These are phyloP conservation scores for Stropharia rugosoannulata DNA, from an alignment of 768 basidiomycete species.

Conservation along the genomic window DNA sequence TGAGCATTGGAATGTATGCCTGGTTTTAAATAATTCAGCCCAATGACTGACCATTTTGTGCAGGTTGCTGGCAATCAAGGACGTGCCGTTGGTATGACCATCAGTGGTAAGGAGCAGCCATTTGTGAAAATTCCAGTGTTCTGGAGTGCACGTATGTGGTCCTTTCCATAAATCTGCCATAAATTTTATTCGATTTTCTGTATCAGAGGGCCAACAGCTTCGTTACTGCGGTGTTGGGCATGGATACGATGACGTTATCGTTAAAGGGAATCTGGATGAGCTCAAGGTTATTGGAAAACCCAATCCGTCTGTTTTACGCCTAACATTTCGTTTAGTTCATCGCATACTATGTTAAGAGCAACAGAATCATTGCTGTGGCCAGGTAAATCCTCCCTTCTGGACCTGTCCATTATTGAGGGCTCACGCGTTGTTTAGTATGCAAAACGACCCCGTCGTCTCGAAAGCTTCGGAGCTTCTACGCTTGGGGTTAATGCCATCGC, in stretches of 20 bases:
- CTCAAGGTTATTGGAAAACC: slow-evolving; percentile 59
- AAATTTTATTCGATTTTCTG: not conserved
- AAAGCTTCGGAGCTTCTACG: slow-evolving; percentile 79
- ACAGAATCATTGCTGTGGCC: slow-evolving; percentile 66
- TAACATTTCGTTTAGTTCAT: slow-evolving; percentile 52
- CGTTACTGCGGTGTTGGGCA: slow-evolving; percentile 79
- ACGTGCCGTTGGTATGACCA: slow-evolving; percentile 76
- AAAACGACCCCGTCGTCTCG: slow-evolving; percentile 76
- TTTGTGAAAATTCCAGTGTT: slow-evolving; percentile 83
- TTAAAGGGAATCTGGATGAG: slow-evolving; percentile 72
- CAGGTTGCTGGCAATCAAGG: slow-evolving; percentile 87
- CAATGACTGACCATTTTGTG: not conserved
- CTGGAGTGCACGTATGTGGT: slow-evolving; percentile 81
- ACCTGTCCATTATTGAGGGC: not conserved
- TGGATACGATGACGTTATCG: slow-evolving; percentile 72
- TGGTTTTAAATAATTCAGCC: not conserved
- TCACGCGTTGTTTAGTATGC: slow-evolving; percentile 52
- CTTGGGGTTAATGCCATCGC: slow-evolving; percentile 77
- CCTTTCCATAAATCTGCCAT: not conserved
- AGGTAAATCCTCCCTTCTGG: slow-evolving; percentile 34
- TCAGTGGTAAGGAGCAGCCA: slow-evolving; percentile 62
- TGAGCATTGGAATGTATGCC: slow-evolving; percentile 87
- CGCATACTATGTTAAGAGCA: slow-evolving; percentile 72
- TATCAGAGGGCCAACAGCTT: slow-evolving; percentile 77
- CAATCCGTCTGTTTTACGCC: not conserved